A percentile compares a stretch with the other conserved stretches of the same genome.
Conservation (phyloP, 768 basidiomycete genomes). For the Lactifluus echinatus region DNA sequence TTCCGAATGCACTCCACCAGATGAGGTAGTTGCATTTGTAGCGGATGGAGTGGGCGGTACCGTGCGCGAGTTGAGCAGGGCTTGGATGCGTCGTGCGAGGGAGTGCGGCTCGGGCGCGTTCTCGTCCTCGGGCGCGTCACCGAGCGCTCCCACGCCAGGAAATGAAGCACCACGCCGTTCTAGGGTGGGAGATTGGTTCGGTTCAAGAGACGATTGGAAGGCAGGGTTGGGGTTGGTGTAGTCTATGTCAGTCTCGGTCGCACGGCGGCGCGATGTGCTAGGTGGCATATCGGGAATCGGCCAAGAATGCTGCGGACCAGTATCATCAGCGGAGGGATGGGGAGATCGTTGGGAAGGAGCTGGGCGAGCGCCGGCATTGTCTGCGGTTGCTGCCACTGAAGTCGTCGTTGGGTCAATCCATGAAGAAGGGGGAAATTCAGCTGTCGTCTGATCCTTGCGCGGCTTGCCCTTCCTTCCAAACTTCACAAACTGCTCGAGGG, state of each 20-base stretch:
- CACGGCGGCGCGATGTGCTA: not conserved
- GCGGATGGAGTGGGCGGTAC: constrained; percentile 22
- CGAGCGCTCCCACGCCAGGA: not conserved
- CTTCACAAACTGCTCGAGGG: constrained; percentile 16
- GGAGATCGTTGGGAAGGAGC: not conserved
- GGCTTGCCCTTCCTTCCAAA: constrained; percentile 18
- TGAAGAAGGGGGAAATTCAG: constrained; percentile 19
- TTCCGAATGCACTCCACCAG: constrained; percentile 10
- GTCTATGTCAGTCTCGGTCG: not conserved
- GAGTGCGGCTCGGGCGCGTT: constrained; percentile 33
- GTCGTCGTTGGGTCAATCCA: constrained; percentile 8
- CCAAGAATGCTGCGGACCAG: not conserved
- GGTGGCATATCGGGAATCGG: not conserved
- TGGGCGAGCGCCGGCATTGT: not conserved
- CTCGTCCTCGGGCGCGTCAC: not conserved
- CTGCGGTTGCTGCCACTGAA: not conserved
- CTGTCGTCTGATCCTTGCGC: not conserved
- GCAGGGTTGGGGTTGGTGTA: not conserved
- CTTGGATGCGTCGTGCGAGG: constrained; percentile 45
- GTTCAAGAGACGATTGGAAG: not conserved
- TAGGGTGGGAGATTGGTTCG: not conserved
- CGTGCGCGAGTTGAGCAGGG: constrained; percentile 38
- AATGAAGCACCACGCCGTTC: not conserved
- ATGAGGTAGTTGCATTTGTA: constrained; percentile 14
- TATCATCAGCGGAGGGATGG: not conserved